Conservation (phyloP, 257 asterid species). For the Perilla frutescens region DNA sequence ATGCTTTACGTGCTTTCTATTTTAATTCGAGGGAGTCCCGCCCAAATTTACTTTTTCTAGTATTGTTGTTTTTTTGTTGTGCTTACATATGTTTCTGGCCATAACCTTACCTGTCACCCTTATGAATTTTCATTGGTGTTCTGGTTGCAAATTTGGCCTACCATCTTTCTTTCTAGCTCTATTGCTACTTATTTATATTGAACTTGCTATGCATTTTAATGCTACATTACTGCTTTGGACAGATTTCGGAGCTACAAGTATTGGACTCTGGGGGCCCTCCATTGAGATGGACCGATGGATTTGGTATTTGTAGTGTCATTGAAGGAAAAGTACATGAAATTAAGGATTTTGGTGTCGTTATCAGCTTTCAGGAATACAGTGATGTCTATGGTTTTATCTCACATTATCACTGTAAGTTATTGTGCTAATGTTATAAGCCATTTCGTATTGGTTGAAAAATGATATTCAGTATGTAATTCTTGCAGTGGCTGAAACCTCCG, state of each 20-base stretch:
- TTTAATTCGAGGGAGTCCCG: neutral
- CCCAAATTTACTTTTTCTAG: neutral
- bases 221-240: constrained; percentile 37
- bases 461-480: constrained; percentile 23
- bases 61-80: neutral
- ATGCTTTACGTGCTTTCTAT: constrained; percentile 7
- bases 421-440: constrained; percentile 10
- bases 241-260: constrained; percentile 79
- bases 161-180: neutral
- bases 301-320: constrained; percentile 61
- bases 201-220: constrained; percentile 5
- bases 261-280: constrained; percentile 55
- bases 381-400: constrained; percentile 89
- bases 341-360: constrained; percentile 81
- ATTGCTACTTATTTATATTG: neutral
- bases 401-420: constrained; percentile 76
- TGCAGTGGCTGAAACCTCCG: constrained; percentile 71
- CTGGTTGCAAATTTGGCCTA: constrained; percentile 9
- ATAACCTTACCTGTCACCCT: neutral
- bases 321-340: constrained; percentile 81
- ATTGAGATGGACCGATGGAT: constrained; percentile 63
- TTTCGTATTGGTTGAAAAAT: constrained; percentile 20
- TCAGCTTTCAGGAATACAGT: constrained; percentile 67
- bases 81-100: neutral
- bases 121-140: neutral